Evolutionary conservation across 805 yeast species (phyloP), one percentile per base, ranked within the genome.

Genomic region (Komagataella ulmi): DNA sequence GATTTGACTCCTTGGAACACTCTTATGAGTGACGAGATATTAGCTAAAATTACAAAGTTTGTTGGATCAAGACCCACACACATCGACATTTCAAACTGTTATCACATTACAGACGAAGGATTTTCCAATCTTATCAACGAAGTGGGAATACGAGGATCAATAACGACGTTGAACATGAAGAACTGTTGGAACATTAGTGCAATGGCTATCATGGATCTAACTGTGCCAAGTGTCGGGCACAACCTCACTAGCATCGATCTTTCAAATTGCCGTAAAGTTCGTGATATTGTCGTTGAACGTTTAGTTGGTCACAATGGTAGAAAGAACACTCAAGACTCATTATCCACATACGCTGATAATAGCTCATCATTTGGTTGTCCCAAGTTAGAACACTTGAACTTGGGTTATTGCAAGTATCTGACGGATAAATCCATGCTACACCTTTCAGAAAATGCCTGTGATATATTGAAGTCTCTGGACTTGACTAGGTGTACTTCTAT

Each of bases 151-250:
- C 61, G 79, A 45, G 88, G 88, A 3, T 70, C 72, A 36, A 74
- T 85, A 47, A 69, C 70, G 51, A 65, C 66, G 7, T 66, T 85
- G 49, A 74, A 72, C 54, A 82, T 85, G 88, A 72, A 71, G 54
- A 79, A 85, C 14, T 82, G 78, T 49, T 85, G 91, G 91, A 87
- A 83, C 57, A 79, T 85, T 7, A 77, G 83, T 54, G 87, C 88
- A 2, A 81, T 83, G 87, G 85, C 90, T 2, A 82, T 85, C 30
- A 83, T 85, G 88, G 91, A 85, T 61, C 64, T 85, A 46, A 76
- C 88, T 1, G 80, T 77, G 1, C 82, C 83, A 0, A 72, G 77
- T 57, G 80, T 83, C 36, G 89, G 89, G 7, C 68, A 72, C 40
- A 65, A 73, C 55, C 65, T 85, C 44, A 78, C 72, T 51, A 80